phyloP scores from a whole-genome alignment of 192 early-diverging fungal genomes.

The Spizellomyces punctatus region DNA sequence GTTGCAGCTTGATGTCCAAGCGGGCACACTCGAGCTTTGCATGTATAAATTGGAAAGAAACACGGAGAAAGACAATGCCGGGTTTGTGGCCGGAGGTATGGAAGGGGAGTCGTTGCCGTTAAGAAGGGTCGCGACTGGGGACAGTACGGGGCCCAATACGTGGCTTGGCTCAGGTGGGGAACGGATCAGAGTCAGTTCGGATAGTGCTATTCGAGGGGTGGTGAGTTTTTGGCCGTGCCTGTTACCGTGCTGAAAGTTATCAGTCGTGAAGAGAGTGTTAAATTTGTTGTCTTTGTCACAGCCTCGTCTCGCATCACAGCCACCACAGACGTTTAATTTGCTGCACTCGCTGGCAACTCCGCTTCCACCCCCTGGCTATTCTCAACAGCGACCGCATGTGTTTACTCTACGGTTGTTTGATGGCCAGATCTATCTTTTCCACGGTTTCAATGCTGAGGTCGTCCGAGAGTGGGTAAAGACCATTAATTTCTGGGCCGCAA shows the following conservation, averaged over 20 bases:
- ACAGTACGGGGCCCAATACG: not conserved
- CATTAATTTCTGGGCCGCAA: constrained; percentile 94
- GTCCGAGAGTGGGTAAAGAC: constrained; percentile 83
- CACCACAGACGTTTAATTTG: constrained; percentile 46
- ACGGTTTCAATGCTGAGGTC: constrained; percentile 68
- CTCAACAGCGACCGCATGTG: constrained; percentile 70
- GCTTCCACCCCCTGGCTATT: constrained; percentile 86
- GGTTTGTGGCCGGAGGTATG: constrained; percentile 18
- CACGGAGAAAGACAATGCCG: constrained; percentile 30
- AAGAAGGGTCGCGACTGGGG: too few species aligned
- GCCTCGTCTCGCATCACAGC: not conserved
- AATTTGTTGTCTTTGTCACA: not conserved
- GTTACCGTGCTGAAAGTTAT: too few species aligned
- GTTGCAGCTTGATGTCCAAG: constrained; percentile 54
- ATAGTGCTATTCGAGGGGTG: not conserved
- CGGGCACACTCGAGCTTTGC: constrained; percentile 69
- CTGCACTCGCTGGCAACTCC: constrained; percentile 84
- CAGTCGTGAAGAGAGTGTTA: not conserved
- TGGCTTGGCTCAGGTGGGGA: not conserved
- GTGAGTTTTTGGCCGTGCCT: not conserved
- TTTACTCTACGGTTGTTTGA: constrained; percentile 84
- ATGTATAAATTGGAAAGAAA: constrained; percentile 77
- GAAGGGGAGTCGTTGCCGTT: too few species aligned
- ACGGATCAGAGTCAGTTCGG: not conserved
- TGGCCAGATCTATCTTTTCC: constrained; percentile 90